phyloP scores from a whole-genome alignment of 2,329 filamentous ascomycete genomes.

The Calycina marina region DNA sequence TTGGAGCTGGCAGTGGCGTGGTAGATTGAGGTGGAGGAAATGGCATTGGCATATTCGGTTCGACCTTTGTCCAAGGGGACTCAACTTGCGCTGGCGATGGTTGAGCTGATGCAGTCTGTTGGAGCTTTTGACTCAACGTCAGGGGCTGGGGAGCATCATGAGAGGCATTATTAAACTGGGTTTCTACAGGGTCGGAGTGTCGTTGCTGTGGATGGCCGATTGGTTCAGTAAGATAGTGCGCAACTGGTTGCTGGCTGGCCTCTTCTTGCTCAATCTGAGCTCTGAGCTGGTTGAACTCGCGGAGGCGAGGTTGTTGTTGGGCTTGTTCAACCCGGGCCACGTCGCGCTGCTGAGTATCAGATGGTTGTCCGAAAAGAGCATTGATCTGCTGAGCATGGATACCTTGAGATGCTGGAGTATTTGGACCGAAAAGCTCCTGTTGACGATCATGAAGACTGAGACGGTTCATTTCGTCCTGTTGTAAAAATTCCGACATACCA shows the following conservation, averaged over 20 bases:
- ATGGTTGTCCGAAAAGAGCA: constrained; percentile 17
- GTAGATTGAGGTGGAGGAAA: constrained; percentile 54
- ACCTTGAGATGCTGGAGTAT: constrained; percentile 11
- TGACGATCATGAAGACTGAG: constrained; percentile 36
- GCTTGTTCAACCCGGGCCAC: constrained; percentile 42
- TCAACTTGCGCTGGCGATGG: constrained; percentile 34
- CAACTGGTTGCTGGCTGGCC: constrained; percentile 13
- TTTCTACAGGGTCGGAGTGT: constrained; percentile 10
- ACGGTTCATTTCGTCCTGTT: constrained; percentile 62
- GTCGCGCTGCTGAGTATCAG: constrained; percentile 11
- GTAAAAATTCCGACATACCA: constrained; percentile 35
- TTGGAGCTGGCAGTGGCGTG: constrained; percentile 76
- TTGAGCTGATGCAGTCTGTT: constrained; percentile 53
- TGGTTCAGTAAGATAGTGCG: constrained; percentile 22
- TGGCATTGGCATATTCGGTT: constrained; percentile 60
- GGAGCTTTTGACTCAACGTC: constrained; percentile 71
- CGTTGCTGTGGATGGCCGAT: constrained; percentile 13
- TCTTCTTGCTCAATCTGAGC: constrained; percentile 51
- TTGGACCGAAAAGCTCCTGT: constrained; percentile 14
- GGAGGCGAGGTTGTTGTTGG: constrained; percentile 47
- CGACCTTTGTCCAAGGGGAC: constrained; percentile 43
- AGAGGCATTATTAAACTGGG: too few species aligned
- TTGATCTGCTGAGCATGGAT: constrained; percentile 20
- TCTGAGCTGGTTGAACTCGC: constrained; percentile 69
- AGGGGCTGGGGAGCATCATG: constrained; percentile 28